A percentile compares a stretch with the other conserved stretches of the same genome.
phyloP scores from a whole-genome alignment of 2,329 filamentous ascomycete genomes.

The Endothia cerciana region DNA sequence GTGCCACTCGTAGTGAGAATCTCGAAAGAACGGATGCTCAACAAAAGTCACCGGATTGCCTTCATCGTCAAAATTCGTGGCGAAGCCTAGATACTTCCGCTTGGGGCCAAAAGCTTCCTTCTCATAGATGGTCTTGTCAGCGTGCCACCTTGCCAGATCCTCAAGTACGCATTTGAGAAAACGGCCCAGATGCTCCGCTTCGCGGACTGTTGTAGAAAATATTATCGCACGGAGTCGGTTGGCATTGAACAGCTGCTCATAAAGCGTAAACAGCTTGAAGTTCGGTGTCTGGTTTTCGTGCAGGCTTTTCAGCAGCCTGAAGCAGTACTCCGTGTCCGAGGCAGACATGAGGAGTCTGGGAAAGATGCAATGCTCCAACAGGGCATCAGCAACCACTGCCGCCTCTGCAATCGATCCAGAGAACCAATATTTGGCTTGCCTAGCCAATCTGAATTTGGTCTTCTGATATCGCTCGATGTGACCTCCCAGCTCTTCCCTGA shows the following conservation, averaged over 20 bases:
- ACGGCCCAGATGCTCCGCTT: slow-evolving; percentile 89
- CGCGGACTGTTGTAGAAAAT: slow-evolving; percentile 85
- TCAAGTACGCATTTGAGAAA: slow-evolving; percentile 83
- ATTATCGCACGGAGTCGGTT: slow-evolving; percentile 82
- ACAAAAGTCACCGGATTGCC: slow-evolving; percentile 73
- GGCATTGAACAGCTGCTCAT: slow-evolving; percentile 82
- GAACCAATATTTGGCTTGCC: slow-evolving; percentile 82
- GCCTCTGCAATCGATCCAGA: slow-evolving; percentile 63
- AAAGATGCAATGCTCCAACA: slow-evolving; percentile 92
- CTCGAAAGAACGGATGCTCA: slow-evolving; percentile 84
- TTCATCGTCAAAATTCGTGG: slow-evolving; percentile 70
- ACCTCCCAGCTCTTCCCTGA: slow-evolving; percentile 73
- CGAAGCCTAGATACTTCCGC: slow-evolving; percentile 74
- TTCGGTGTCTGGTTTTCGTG: slow-evolving; percentile 83
- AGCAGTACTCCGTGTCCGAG: slow-evolving; percentile 86
- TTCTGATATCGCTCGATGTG: slow-evolving; percentile 70
- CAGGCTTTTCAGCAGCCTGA: slow-evolving; percentile 83
- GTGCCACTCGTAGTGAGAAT: slow-evolving; percentile 89
- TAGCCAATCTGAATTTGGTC: slow-evolving; percentile 70
- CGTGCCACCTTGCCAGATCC: slow-evolving; percentile 84
- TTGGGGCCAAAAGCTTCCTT: slow-evolving; percentile 72
- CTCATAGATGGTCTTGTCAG: slow-evolving; percentile 74
- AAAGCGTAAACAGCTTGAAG: slow-evolving; percentile 83
- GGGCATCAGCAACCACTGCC: slow-evolving; percentile 70
- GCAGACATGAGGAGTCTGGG: slow-evolving; percentile 84